phyloP scores from a whole-genome alignment of 306 rosid species.

The Casuarina cunninghamiana region DNA sequence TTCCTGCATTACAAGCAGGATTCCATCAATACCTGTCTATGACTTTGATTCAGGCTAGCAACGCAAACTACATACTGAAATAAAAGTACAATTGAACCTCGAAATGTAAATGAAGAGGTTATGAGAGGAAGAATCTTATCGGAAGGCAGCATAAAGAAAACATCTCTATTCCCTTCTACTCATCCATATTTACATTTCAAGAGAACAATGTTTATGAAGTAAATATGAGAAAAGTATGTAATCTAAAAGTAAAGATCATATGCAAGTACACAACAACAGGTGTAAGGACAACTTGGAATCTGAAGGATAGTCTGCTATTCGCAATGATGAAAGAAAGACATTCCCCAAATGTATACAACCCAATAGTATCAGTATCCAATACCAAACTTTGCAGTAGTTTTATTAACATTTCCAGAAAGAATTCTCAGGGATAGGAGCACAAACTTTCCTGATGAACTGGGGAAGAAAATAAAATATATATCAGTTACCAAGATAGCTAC shows the following conservation, averaged over 20 bases:
- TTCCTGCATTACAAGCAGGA: slow-evolving; percentile 48
- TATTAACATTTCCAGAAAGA: background rate
- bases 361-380: background rate
- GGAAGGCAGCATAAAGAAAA: background rate
- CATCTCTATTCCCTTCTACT: background rate
- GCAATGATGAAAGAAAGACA: background rate
- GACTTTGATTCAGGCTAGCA: background rate
- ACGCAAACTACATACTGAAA: background rate
- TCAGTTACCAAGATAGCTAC: background rate
- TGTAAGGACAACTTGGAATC: background rate
- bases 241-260: background rate
- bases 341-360: background rate
- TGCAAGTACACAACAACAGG: background rate
- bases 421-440: background rate
- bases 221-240: background rate
- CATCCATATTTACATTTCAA: background rate
- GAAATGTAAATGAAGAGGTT: background rate
- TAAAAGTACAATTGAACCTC: background rate
- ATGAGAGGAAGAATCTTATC: background rate
- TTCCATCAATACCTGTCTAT: slow-evolving; percentile 14
- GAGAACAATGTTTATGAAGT: background rate
- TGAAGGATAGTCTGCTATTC: background rate
- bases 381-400: background rate
- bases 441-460: background rate
- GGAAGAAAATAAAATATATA: background rate